Evolutionary conservation across 225 moss, liverwort and hornwort species (phyloP), one percentile per base, ranked within the genome.

Genomic region (Rhytidiadelphus loreus): DNA sequence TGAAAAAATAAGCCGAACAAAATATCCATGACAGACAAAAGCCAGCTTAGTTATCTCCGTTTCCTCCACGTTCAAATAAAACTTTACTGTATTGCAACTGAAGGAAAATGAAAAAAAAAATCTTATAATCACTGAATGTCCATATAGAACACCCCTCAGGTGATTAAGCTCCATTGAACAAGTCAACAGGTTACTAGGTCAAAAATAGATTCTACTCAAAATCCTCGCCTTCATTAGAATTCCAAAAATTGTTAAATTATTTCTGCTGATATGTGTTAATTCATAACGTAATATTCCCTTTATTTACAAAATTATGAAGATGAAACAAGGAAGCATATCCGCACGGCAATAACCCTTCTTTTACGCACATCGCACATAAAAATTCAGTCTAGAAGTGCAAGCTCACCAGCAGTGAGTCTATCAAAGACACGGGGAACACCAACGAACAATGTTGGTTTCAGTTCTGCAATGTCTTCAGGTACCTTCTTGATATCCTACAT

Each of bases 401-500:
- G 80, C 89, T 69, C 69, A 94, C 96, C 96, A 91, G 96, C 85
- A 85, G 88, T n/a, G 44, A 97, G 93, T 79, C 92, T 95, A 84
- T 97, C 96, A 88, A 91, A 96, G 65, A 97, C 96, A 85, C 96
- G 96, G 69, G 96, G 96, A 68, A 97, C 96, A 78, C 95, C 96
- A 84, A 94, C 91, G 89, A 96, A 97, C 58, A 95, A 63, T 78
- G 96, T 97, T 56, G 96, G 96, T 89, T 94, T 93, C 86, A 97
- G 87, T 59, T 90, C 93, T 88, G 90, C 91, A 84, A 97, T 86
- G 84, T 97, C 96, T 84, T 97, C 96, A 81, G 94, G 89, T 78
- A 97, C 93, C 91, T 93, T 83, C 92, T 91, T 91, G 63, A 95
- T 90, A 87, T 96, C 95, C 96, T 96, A 91, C 85, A 57, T 79